A percentile compares a stretch with the other conserved stretches of the same genome.
Evolutionary conservation across 179 eudicot genomes (phyloP).

Genomic region (Silene noctiflora): DNA sequence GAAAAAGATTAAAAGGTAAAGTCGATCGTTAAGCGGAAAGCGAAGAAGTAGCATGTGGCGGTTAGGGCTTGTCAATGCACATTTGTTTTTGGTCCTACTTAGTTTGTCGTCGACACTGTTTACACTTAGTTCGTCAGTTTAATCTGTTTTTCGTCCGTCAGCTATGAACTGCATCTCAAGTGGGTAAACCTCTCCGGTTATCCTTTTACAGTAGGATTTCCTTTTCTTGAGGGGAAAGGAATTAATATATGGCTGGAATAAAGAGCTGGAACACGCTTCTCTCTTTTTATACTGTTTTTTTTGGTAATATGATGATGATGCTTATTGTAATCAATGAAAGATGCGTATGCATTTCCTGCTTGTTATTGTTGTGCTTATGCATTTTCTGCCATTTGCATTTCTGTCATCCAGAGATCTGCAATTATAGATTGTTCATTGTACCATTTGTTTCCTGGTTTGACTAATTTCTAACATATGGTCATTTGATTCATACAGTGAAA

Average conservation of each 20-base stretch:
- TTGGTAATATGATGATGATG: neutral
- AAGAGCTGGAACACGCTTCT: too few relatives aligned
- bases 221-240: too few relatives aligned
- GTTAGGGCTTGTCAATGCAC: too few relatives aligned
- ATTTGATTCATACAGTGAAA: conserved; percentile 44
- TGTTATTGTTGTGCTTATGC: neutral
- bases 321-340: neutral
- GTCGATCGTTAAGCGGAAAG: too few relatives aligned
- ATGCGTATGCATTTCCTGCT: too few relatives aligned
- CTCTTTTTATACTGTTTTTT: neutral
- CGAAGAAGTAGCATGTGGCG: too few relatives aligned
- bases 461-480: conserved; percentile 6
- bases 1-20: too few relatives aligned
- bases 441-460: neutral
- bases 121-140: neutral
- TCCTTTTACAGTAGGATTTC: neutral
- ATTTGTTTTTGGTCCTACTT: too few relatives aligned
- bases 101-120: neutral
- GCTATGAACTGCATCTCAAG: neutral
- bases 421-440: neutral
- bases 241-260: too few relatives aligned
- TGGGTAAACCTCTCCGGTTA: neutral
- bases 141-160: neutral
- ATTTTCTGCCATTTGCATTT: neutral
- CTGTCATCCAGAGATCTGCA: conserved; percentile 6